These are phyloP conservation scores for Penicillium verhagenii DNA, from an alignment of 495 filamentous ascomycete species.

Conservation along the genomic window DNA sequence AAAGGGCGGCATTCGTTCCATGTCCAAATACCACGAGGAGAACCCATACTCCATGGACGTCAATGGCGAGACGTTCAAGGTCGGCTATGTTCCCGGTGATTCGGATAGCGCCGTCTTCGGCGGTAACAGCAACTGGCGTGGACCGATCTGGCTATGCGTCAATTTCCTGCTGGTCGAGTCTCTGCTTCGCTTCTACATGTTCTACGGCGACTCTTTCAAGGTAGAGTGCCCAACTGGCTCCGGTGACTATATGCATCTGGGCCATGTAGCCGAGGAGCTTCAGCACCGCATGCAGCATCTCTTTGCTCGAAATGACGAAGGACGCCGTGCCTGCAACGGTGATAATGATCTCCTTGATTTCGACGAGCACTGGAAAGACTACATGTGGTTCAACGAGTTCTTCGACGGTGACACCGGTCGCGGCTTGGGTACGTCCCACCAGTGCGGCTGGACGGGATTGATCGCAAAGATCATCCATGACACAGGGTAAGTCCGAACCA, in stretches of 20 bases:
- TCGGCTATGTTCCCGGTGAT: conserved; percentile 88
- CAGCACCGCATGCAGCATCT: conserved; percentile 94
- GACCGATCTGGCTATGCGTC: conserved; percentile 92
- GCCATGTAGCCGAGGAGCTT: conserved; percentile 93
- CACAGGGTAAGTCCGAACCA: conserved; percentile 66
- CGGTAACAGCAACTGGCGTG: conserved; percentile 96
- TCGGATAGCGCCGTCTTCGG: conserved; percentile 93
- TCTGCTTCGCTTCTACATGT: conserved; percentile 88
- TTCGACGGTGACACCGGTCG: conserved; percentile 91
- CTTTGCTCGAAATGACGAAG: conserved; percentile 78
- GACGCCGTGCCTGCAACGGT: conserved; percentile 80
- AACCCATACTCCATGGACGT: conserved; percentile 94
- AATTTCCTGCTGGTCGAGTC: conserved; percentile 95
- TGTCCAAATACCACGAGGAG: conserved; percentile 91
- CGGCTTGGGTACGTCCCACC: conserved; percentile 88
- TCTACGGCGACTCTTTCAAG: conserved; percentile 83
- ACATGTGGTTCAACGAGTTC: conserved; percentile 96
- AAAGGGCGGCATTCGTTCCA: conserved; percentile 84
- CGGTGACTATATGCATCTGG: conserved; percentile 92
- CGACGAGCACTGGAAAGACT: conserved; percentile 88
- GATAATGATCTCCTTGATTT: conserved; percentile 82
- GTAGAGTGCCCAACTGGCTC: conserved; percentile 94
- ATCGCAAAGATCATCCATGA: conserved; percentile 97
- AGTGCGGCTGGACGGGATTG: conserved; percentile 96
- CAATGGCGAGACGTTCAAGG: conserved; percentile 84